Evolutionary conservation across 768 basidiomycete species (phyloP).

Genomic region (Phlegmacium glaucopus): DNA sequence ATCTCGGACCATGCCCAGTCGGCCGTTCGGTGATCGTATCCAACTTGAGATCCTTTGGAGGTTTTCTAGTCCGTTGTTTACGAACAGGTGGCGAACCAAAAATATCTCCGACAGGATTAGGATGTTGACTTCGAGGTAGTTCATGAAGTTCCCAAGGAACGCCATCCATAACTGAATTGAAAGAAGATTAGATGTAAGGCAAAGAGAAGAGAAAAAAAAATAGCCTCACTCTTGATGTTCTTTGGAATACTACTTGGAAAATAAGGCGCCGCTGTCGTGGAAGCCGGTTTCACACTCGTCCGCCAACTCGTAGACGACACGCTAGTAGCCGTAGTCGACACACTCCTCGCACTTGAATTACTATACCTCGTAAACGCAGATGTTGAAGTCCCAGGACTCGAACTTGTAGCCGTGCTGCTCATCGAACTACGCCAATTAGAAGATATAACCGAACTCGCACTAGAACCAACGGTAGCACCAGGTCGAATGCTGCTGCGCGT

Average conservation of each 20-base stretch:
- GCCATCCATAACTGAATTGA: conserved; percentile 61
- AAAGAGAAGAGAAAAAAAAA: conserved; percentile 7
- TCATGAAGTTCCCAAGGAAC: conserved; percentile 74
- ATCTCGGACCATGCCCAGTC: conserved; percentile 26
- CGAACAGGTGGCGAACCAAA: conserved; percentile 59
- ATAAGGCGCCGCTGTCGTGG: conserved; percentile 18
- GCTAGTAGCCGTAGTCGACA: conserved; percentile 80
- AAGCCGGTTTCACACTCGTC: conserved; percentile 39
- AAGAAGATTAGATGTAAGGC: conserved; percentile 8
- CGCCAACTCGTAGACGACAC: conserved; percentile 76
- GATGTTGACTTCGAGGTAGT: conserved; percentile 62
- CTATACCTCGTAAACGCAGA: conserved; percentile 80
- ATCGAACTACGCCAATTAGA: conserved; percentile 78
- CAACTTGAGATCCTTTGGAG: conserved; percentile 57
- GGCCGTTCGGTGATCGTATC: conserved; percentile 79
- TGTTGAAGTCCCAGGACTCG: conserved; percentile 65
- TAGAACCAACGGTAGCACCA: conserved; percentile 49
- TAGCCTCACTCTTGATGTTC: conserved; percentile 79
- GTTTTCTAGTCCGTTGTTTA: conserved; percentile 64
- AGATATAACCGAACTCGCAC: conserved; percentile 60
- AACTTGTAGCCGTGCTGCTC: conserved; percentile 44
- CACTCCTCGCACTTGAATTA: conserved; percentile 67
- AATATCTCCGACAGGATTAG: conserved; percentile 59
- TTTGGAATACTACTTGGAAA: conserved; percentile 42
- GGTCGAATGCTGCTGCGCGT: conserved; percentile 34